Conservation (phyloP, 2,329 filamentous ascomycete species). For the Trichoderma sp. region DNA sequence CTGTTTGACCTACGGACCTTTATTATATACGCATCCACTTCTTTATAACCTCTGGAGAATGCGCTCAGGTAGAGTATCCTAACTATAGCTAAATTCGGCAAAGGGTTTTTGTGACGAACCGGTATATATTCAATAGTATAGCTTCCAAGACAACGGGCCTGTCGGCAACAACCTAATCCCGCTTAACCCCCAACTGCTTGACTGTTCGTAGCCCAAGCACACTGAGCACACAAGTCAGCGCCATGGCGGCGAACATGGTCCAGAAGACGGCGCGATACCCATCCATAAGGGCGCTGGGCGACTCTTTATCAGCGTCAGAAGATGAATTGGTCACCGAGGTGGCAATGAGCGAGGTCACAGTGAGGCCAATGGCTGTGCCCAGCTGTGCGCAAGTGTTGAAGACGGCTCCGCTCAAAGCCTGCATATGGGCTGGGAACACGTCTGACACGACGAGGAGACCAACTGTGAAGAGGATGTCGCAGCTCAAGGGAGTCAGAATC, state of each 20-base stretch:
- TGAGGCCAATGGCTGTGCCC: conserved; percentile 52
- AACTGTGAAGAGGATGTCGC: conserved; percentile 57
- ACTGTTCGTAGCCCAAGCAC: conserved; percentile 10
- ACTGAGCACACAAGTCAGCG: conserved; percentile 29
- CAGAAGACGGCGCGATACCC: conserved; percentile 55
- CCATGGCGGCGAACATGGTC: conserved; percentile 51
- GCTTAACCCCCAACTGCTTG: neutral
- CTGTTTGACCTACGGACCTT: neutral
- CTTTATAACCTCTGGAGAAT: neutral
- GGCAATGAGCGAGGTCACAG: conserved; percentile 49
- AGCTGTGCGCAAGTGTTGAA: conserved; percentile 62
- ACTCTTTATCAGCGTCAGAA: conserved; percentile 32
- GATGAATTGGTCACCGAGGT: conserved; percentile 39
- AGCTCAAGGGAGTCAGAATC: conserved; percentile 45
- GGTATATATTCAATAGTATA: neutral
- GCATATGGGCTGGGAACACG: conserved; percentile 57
- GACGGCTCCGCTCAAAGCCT: conserved; percentile 61
- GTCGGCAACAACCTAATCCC: neutral
- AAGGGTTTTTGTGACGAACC: neutral
- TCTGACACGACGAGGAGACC: conserved; percentile 56
- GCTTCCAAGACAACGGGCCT: neutral
- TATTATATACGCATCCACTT: neutral
- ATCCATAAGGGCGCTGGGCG: conserved; percentile 43
- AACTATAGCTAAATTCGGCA: neutral
- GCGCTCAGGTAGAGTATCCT: neutral